phyloP scores from a whole-genome alignment of 164 flowering plant genomes.

The Vitis cinerea region DNA sequence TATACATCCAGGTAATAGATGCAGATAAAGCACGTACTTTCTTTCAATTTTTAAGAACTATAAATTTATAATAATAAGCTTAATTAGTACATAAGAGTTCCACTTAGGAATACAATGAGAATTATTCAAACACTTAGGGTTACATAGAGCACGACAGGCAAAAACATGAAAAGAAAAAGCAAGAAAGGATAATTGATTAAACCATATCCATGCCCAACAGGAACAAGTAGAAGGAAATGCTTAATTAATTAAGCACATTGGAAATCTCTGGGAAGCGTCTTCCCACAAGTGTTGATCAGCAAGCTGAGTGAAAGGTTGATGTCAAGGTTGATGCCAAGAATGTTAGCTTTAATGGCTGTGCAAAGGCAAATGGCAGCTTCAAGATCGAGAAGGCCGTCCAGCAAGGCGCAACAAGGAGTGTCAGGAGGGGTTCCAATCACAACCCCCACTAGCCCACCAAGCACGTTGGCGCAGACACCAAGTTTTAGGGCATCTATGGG shows the following conservation, averaged over 20 bases:
- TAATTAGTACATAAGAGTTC: too few relatives aligned
- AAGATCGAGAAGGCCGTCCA: slow-evolving; percentile 24
- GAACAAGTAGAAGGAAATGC: too few relatives aligned
- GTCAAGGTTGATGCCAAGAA: slow-evolving; percentile 25
- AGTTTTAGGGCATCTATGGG: slow-evolving; percentile 28
- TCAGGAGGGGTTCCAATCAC: slow-evolving; percentile 21
- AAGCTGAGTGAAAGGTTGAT: slow-evolving; percentile 24
- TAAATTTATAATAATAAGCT: too few relatives aligned
- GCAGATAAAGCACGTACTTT: too few relatives aligned
- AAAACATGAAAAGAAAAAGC: too few relatives aligned
- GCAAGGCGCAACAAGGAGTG: slow-evolving; percentile 16
- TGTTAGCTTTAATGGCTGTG: slow-evolving; percentile 25
- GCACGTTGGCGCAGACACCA: slow-evolving; percentile 20
- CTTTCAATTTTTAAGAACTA: too few relatives aligned
- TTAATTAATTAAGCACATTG: slow-evolving; percentile 9
- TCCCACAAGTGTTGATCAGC: slow-evolving; percentile 22
- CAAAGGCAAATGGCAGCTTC: slow-evolving; percentile 28
- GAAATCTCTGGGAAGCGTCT: slow-evolving; percentile 20
- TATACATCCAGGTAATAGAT: too few relatives aligned
- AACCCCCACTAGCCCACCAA: slow-evolving; percentile 9
- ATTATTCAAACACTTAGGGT: too few relatives aligned
- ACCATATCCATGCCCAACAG: too few relatives aligned
- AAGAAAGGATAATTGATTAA: too few relatives aligned
- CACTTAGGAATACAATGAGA: too few relatives aligned
- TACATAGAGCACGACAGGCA: too few relatives aligned